Evolutionary conservation across 768 basidiomycete genomes (phyloP).

Genomic region (Kwoniella shandongensis): DNA sequence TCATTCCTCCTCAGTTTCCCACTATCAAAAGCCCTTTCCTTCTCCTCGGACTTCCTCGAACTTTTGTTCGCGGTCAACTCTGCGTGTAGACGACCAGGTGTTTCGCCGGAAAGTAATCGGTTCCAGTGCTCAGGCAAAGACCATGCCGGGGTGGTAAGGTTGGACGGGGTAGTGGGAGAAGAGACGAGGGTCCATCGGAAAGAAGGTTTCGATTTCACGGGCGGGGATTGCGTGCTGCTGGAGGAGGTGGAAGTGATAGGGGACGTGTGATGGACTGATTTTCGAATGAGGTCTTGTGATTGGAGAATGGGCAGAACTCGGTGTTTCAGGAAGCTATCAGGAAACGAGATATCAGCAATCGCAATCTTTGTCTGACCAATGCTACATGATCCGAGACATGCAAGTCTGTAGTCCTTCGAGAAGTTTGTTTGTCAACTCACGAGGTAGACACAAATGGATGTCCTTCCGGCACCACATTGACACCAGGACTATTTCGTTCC

Average conservation of each 20-base stretch:
- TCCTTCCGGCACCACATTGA: conserved; percentile 26
- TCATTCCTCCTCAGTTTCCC: conserved; percentile 26
- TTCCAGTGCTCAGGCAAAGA: conserved; percentile 22
- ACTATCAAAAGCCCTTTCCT: conserved; percentile 14
- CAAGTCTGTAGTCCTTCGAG: too few relatives aligned
- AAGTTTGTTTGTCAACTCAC: too few relatives aligned
- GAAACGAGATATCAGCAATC: too few relatives aligned
- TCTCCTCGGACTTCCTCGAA: conserved; percentile 6
- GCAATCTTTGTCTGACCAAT: too few relatives aligned
- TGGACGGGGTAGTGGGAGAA: background rate
- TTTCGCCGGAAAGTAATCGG: conserved; percentile 18
- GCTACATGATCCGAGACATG: too few relatives aligned
- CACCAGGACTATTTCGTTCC: conserved; percentile 5
- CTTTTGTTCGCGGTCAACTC: conserved; percentile 6
- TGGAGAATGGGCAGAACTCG: conserved; percentile 30
- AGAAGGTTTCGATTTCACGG: conserved; percentile 11
- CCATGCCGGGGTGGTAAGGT: conserved; percentile 2
- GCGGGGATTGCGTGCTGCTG: conserved; percentile 3
- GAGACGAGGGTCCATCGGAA: conserved; percentile 12
- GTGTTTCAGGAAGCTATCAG: conserved; percentile 35
- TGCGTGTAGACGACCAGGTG: conserved; percentile 7
- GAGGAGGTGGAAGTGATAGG: background rate
- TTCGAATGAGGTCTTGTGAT: conserved; percentile 36
- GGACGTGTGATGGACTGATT: conserved; percentile 10
- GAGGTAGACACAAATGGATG: conserved; percentile 40